phyloP scores from a whole-genome alignment of 805 yeast species.

The Allodekkera sacchari region DNA sequence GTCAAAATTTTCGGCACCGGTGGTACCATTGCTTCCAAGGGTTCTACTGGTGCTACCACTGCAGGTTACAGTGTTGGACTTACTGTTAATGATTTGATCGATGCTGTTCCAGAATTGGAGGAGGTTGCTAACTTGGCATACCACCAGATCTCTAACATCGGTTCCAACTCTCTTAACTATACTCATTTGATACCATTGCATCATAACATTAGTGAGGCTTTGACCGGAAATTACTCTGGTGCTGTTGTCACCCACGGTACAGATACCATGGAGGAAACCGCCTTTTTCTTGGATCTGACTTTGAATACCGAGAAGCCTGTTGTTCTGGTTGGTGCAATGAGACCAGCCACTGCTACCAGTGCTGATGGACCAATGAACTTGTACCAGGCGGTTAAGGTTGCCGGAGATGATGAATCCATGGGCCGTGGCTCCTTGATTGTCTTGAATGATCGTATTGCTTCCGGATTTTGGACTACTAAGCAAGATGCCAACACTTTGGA shows the following conservation, averaged over 20 bases:
- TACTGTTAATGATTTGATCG: not conserved
- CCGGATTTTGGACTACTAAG: not conserved
- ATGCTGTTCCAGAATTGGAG: not conserved
- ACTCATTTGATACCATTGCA: constrained; percentile 1
- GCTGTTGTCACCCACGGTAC: constrained; percentile 1
- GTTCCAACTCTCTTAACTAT: constrained; percentile 1
- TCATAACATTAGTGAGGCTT: not conserved
- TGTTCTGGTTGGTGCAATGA: not conserved
- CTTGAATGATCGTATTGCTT: not conserved
- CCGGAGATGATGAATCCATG: not conserved
- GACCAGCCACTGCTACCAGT: not conserved
- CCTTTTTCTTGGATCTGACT: not conserved
- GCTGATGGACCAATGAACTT: constrained; percentile 1
- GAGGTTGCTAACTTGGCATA: constrained; percentile 1
- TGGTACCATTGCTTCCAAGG: constrained; percentile 1
- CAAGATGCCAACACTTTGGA: constrained; percentile 1
- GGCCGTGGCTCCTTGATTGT: not conserved
- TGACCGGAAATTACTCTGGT: not conserved
- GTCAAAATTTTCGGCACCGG: constrained; percentile 1
- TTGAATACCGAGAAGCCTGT: not conserved
- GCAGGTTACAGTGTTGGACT: not conserved
- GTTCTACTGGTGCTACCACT: constrained; percentile 1
- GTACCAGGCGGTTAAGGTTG: constrained; percentile 1
- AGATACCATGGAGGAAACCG: constrained; percentile 1
- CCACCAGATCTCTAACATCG: not conserved